Conservation (phyloP, 23 red algal genomes). For the Agarophyton chilense region DNA sequence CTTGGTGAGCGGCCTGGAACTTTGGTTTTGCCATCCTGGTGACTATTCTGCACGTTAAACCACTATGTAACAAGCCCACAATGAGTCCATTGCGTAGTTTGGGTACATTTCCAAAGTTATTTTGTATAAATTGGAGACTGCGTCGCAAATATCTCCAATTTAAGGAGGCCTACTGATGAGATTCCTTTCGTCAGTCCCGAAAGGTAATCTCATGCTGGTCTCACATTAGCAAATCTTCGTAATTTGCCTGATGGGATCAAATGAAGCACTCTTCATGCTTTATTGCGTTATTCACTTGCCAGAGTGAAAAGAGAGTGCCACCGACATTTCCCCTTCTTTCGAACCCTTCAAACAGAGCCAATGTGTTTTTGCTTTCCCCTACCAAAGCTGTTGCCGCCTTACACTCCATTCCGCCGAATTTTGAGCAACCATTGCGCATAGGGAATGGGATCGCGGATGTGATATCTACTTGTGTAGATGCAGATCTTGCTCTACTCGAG, state of each 20-base stretch:
- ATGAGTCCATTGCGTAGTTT: too few relatives aligned
- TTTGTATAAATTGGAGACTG: too few relatives aligned
- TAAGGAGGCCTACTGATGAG: too few relatives aligned
- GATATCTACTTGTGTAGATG: neutral
- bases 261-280: neutral
- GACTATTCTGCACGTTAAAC: too few relatives aligned
- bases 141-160: too few relatives aligned
- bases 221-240: neutral
- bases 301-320: neutral
- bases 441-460: neutral
- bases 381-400: neutral
- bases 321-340: neutral
- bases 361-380: neutral
- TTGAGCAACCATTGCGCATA: neutral
- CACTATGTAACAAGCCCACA: too few relatives aligned
- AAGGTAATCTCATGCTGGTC: too few relatives aligned
- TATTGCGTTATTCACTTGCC: neutral
- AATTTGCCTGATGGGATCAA: neutral
- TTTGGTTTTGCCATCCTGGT: too few relatives aligned
- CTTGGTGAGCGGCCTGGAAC: too few relatives aligned
- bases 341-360: neutral
- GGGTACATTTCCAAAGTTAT: too few relatives aligned
- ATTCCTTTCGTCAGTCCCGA: too few relatives aligned
- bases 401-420: neutral
- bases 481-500: constrained; percentile 19